Conservation (phyloP, 2,329 filamentous ascomycete species). For the Trichophyton verrucosum region DNA sequence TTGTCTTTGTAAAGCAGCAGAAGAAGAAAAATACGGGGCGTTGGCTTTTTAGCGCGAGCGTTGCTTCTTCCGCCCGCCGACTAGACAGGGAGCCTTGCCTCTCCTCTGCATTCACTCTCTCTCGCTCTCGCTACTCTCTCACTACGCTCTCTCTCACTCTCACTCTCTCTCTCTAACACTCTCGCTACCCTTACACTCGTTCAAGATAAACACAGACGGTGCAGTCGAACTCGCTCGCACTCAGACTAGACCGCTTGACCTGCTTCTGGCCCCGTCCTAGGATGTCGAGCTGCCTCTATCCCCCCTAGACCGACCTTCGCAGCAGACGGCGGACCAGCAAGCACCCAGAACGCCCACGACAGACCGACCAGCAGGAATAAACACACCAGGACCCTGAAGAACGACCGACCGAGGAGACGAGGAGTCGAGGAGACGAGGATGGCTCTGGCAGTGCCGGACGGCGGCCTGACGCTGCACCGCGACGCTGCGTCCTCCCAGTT, state of each 20-base stretch:
- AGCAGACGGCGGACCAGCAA: constrained; percentile 5
- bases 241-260: constrained; percentile 7
- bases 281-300: constrained; percentile 15
- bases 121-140: neutral
- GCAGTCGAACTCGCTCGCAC: neutral
- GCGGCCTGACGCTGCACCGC: constrained; percentile 30
- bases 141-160: neutral
- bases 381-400: neutral
- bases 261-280: constrained; percentile 8
- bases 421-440: constrained; percentile 13
- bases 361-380: neutral
- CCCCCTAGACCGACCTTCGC: constrained; percentile 17
- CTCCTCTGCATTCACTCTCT: constrained; percentile 6
- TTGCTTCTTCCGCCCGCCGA: neutral
- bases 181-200: constrained; percentile 7
- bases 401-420: neutral
- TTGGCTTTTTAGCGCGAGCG: neutral
- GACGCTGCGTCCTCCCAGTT: constrained; percentile 27
- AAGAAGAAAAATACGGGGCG: neutral
- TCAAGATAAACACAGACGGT: neutral
- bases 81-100: constrained; percentile 9
- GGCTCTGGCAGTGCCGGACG: constrained; percentile 26
- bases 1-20: neutral
- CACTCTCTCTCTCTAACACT: constrained; percentile 4
- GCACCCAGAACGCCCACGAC: constrained; percentile 4